Conservation (phyloP, 2,329 filamentous ascomycete species). For the Phaeosphaeriaceae sp. region DNA sequence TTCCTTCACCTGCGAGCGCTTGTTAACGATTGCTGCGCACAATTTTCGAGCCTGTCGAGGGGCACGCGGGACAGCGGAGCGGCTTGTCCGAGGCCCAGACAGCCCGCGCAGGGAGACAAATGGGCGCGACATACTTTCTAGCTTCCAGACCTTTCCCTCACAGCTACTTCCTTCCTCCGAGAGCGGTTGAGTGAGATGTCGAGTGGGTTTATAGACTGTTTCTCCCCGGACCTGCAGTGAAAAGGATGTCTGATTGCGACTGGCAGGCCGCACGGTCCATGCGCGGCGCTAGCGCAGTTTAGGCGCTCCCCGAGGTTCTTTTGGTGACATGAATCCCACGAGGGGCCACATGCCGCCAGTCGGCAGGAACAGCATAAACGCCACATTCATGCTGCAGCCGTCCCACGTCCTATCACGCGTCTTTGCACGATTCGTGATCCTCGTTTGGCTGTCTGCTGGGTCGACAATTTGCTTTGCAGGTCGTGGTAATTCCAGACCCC, state of each 20-base stretch:
- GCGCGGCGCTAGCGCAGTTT: conserved; percentile 34
- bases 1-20: conserved; percentile 41
- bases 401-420: conserved; percentile 1
- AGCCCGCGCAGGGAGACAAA: neutral
- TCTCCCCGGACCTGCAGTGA: conserved; percentile 20
- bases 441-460: conserved; percentile 1
- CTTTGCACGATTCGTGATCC: conserved; percentile 2
- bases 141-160: conserved; percentile 50
- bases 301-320: conserved; percentile 10
- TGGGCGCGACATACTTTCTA: conserved; percentile 37
- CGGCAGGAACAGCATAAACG: neutral
- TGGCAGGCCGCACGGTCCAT: conserved; percentile 17
- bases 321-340: neutral
- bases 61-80: conserved; percentile 27
- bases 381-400: conserved; percentile 11
- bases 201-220: conserved; percentile 27
- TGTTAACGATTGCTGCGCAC: conserved; percentile 27
- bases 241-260: conserved; percentile 29
- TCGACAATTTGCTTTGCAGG: neutral
- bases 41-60: conserved; percentile 39
- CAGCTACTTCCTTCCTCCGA: conserved; percentile 49
- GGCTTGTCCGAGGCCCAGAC: conserved; percentile 24
- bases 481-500: neutral
- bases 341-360: neutral
- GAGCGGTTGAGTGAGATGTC: conserved; percentile 20